These are phyloP conservation scores for Biscogniauxia marginata DNA, from an alignment of 2,329 filamentous ascomycete genomes.

Conservation along the genomic window DNA sequence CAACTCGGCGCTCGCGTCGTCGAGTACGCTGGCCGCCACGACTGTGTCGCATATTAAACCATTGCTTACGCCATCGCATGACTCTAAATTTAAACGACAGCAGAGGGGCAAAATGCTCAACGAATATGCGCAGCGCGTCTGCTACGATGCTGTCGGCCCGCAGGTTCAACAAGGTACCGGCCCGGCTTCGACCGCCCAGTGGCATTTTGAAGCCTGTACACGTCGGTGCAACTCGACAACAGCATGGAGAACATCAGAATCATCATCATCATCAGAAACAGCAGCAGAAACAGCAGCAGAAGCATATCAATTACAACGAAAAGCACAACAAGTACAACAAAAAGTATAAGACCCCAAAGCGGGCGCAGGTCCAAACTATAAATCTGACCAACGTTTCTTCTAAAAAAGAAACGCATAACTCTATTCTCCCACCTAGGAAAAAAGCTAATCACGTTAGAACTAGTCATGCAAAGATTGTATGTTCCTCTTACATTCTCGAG, in stretches of 20 bases:
- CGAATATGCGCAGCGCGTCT: slow-evolving; percentile 44
- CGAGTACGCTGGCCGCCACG: slow-evolving; percentile 41
- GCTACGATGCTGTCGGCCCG: slow-evolving; percentile 32
- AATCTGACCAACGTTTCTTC: no score
- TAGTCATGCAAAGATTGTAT: no score
- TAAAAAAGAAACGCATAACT: no score
- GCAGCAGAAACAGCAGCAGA: slow-evolving; percentile 21
- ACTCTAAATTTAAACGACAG: slow-evolving; percentile 47
- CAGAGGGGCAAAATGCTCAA: slow-evolving; percentile 41
- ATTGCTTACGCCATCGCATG: slow-evolving; percentile 16
- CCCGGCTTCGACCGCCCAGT: slow-evolving; percentile 41
- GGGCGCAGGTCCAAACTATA: slow-evolving; percentile 28
- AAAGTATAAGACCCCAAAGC: slow-evolving; percentile 5
- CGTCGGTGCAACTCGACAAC: slow-evolving; percentile 35
- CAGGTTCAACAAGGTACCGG: slow-evolving; percentile 31
- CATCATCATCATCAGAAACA: slow-evolving; percentile 29
- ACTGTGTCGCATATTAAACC: slow-evolving; percentile 47
- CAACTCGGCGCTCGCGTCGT: slow-evolving; percentile 46
- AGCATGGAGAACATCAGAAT: slow-evolving; percentile 13
- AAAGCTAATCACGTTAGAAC: no score
- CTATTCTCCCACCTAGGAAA: no score
- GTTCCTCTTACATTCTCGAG: no score
- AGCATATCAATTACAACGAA: slow-evolving; percentile 4
- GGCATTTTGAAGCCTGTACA: slow-evolving; percentile 47
- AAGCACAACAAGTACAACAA: slow-evolving; percentile 15